These are phyloP conservation scores for Tilletia horrida DNA, from an alignment of 1,284 basidiomycete genomes.

Conservation along the genomic window DNA sequence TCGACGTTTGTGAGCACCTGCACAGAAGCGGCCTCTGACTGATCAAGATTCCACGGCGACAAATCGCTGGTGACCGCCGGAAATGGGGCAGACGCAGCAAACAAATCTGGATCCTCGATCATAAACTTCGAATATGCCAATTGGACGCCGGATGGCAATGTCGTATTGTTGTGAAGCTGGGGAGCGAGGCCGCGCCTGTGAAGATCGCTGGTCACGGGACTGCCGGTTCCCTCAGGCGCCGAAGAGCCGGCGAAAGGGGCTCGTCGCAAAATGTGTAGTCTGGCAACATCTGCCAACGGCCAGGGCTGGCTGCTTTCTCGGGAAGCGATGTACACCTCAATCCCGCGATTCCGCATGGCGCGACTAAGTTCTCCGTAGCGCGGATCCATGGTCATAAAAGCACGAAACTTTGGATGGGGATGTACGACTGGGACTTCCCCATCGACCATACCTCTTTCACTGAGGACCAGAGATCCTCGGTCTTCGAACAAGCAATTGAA, in stretches of 20 bases:
- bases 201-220: too few relatives aligned
- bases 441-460: constrained; percentile 80
- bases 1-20: too few relatives aligned
- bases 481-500: constrained; percentile 94
- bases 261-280: not conserved
- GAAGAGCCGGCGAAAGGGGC: not conserved
- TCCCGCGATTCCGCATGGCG: constrained; percentile 95
- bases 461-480: constrained; percentile 75
- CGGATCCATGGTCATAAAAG: constrained; percentile 92
- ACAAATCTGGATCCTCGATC: too few relatives aligned
- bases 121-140: too few relatives aligned
- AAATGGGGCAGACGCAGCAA: too few relatives aligned
- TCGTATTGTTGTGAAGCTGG: too few relatives aligned
- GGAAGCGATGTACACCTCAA: constrained; percentile 67
- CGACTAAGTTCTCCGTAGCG: constrained; percentile 88
- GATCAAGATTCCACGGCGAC: too few relatives aligned
- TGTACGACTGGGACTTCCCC: constrained; percentile 71
- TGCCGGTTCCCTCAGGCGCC: too few relatives aligned
- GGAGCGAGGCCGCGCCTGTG: too few relatives aligned
- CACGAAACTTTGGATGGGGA: constrained; percentile 83
- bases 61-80: too few relatives aligned
- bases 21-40: too few relatives aligned
- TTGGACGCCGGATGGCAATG: too few relatives aligned
- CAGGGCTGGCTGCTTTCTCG: not conserved
- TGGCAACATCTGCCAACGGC: not conserved